Evolutionary conservation across 306 rosid genomes (phyloP).

Genomic region (Cucumis cinereus): DNA sequence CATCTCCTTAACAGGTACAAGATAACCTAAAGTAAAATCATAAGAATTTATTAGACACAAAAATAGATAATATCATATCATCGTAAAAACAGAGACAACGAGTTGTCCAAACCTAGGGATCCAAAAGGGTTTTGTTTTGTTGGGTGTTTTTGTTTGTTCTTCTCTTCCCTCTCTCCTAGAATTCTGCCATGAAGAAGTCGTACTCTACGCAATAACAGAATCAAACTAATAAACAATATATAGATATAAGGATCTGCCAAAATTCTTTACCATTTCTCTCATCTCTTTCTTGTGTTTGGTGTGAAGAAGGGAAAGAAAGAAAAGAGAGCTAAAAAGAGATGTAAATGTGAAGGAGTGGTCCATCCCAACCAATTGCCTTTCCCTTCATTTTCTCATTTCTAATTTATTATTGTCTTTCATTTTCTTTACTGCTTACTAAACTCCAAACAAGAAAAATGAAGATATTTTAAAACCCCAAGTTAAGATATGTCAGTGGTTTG

Average conservation of each 20-base stretch:
- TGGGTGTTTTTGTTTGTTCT: not conserved
- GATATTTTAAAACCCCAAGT: not conserved
- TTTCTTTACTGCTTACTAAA: not conserved
- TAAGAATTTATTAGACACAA: no score
- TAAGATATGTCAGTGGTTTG: conserved; percentile 1
- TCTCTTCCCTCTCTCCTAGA: not conserved
- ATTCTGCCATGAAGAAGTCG: not conserved
- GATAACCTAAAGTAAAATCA: no score
- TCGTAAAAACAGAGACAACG: no score
- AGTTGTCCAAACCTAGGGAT: no score
- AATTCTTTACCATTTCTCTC: not conserved
- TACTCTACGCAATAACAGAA: not conserved
- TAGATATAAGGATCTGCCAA: not conserved
- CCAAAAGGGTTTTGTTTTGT: not conserved
- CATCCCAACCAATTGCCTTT: not conserved
- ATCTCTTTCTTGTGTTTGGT: not conserved
- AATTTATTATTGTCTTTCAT: not conserved
- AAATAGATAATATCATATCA: no score
- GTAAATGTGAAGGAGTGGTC: not conserved
- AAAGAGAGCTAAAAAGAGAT: no score
- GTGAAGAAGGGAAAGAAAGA: not conserved
- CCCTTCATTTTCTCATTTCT: not conserved
- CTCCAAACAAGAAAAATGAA: not conserved
- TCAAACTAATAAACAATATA: not conserved
- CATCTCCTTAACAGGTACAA: no score